Base-by-base conservation (phyloP, 2,329 filamentous ascomycete species). In the Colletotrichum shisoi region DNA sequence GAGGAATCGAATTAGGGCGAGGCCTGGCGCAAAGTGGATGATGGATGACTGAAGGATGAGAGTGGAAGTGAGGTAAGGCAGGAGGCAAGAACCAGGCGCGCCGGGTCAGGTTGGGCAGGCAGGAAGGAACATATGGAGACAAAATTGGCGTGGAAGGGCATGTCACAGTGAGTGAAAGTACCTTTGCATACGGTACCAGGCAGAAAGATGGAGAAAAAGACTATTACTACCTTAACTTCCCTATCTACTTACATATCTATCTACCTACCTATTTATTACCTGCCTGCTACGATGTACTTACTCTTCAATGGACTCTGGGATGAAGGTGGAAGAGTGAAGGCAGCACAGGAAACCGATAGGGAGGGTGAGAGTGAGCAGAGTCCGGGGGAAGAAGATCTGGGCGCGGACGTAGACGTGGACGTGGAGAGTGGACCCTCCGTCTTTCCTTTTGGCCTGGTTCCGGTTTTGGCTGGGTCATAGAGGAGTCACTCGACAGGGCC, bases 11-110 rank as follows among this genome's bases (percentile, higher is more conserved):
- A 54, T 21, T 59, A 60, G 51, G 45, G 51, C 59, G 63, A 69
- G 37, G 56, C 42, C 48, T 45, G 63, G 64, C 51, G 67, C 64
- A 63, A 67, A 69, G 67, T 54, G 67, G 64, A 68, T 61, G 63
- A 69, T 70, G 49, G 57, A 56, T 53, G 59, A 68, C 54, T 53
- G 37, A 49, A 56, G 42, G 46, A 59, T 39, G 63, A 21, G 54
- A 49, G 48, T 60, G 49, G 34, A 56, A 31, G 57, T 34, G 9
- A 34, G 37, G 51, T 49, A 39, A 46, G 51, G 48, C 31, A 34
- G 52, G 59, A 34, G 52, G 59, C 34, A 39, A 53, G 34, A 15
- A 31, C 49, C 49, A 39, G 49, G 49, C 49, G 15, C n/a, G 46
- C 27, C 45, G 52, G 54, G 34, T 54, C 34, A 51, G 57, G 57